These are phyloP conservation scores for Ustilago vetiveriae DNA, from an alignment of 1,284 basidiomycete genomes.

Conservation along the genomic window DNA sequence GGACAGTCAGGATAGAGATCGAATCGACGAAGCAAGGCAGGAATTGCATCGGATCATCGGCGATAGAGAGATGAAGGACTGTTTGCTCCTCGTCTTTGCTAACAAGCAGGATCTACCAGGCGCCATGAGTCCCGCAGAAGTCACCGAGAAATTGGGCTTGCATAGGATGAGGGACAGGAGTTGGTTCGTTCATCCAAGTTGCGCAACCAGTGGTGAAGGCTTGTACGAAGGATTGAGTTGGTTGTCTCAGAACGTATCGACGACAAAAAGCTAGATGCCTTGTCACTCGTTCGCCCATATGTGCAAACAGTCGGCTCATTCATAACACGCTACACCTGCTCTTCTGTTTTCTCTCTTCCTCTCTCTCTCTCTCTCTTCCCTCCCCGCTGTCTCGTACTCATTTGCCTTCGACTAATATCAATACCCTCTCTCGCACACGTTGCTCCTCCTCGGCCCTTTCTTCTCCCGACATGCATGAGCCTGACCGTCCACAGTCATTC, in stretches of 20 bases:
- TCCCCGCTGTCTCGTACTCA: not conserved
- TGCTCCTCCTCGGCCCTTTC: not conserved
- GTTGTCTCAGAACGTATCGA: slow-evolving; percentile 58
- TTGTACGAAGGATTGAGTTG: slow-evolving; percentile 64
- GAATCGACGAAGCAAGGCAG: slow-evolving; percentile 94
- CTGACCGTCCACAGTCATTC: too few relatives aligned
- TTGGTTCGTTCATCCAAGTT: slow-evolving; percentile 93
- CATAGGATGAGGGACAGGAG: slow-evolving; percentile 95
- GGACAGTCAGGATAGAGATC: slow-evolving; percentile 84
- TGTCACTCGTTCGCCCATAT: too few relatives aligned
- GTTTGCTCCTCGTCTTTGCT: slow-evolving; percentile 93
- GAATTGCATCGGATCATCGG: slow-evolving; percentile 96
- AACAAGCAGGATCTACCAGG: slow-evolving; percentile 99
- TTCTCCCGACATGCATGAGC: too few relatives aligned
- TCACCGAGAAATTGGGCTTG: slow-evolving; percentile 95
- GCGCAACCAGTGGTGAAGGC: slow-evolving; percentile 63
- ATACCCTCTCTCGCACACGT: not conserved
- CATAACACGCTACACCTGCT: not conserved
- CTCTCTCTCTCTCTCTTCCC: not conserved
- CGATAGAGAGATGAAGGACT: slow-evolving; percentile 98
- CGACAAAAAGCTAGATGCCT: slow-evolving; percentile 21
- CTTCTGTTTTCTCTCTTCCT: not conserved
- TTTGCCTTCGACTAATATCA: not conserved
- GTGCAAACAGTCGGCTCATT: not conserved
- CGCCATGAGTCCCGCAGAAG: slow-evolving; percentile 98